Evolutionary conservation across 257 asterid species (phyloP), one percentile per base, ranked within the genome.

Genomic region (Nicotiana tabacum): DNA sequence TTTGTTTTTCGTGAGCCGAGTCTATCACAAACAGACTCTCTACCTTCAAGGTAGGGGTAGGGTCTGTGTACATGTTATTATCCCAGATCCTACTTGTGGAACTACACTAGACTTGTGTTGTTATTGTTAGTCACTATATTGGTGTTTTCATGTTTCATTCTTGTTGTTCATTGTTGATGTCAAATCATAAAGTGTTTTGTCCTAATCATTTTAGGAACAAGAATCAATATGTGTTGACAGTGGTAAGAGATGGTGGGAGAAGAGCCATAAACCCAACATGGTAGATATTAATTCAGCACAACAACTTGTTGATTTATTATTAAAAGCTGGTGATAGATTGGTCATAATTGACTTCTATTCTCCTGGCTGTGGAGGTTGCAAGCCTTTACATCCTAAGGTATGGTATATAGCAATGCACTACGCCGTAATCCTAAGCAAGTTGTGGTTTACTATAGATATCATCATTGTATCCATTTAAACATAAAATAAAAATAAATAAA

Each of bases 361-460:
- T 78, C 91, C 91, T 43, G 85, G 83, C 2, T 89, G 91, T 57
- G 89, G 89, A 46, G 91, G 89, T 53, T 89, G 91, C 89, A 87
- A 80, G 67, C 85, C 91, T 60, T 87, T 87, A 29, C 89, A 89
- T 61, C 91, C 91, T 15, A 89, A 89, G 90, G 91, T 88, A 82
- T 65, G 56, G 3, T 6, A 39, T 7, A 39, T 6, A 39, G 10
- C 48, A 39, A 39, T 6, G 2, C 9, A 39, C 46, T 6, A 37
- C 9, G 2, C 2, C 51, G 11, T 8, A 43, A 43, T 8, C 51
- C 51, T 8, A 8, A 43, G 2, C 11, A 6, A 37, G 9, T 8
- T 43, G 10, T 0, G 11, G 11, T 43, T 43, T 8, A 8, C 2
- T 43, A 43, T 43, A 43, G 8, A 10, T 8, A 43, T 43, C 51